Conservation (phyloP, 257 asterid genomes). For the Phtheirospermum japonicum region DNA sequence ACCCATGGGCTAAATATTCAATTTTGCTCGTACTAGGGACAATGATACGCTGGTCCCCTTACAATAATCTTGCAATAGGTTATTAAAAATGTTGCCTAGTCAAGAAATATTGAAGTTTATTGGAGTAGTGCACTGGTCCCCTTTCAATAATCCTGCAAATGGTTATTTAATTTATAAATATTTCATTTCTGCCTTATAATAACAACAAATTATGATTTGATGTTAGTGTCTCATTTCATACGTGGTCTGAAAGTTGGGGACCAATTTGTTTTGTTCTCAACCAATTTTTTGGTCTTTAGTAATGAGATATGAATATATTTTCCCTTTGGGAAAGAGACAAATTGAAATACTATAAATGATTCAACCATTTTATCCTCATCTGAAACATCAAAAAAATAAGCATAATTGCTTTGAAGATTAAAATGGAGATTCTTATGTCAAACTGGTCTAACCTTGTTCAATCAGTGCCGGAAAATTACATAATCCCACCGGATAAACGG, state of each 20-base stretch:
- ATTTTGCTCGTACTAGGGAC: too few relatives aligned
- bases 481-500: background rate
- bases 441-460: background rate
- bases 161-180: background rate
- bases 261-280: background rate
- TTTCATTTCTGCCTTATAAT: too few relatives aligned
- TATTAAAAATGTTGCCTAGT: background rate
- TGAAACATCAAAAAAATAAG: too few relatives aligned
- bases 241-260: background rate
- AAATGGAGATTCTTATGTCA: conserved; percentile 1
- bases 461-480: background rate
- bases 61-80: background rate
- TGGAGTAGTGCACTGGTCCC: background rate
- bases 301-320: too few relatives aligned
- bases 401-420: background rate
- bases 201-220: background rate
- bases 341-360: too few relatives aligned
- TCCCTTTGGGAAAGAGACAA: background rate
- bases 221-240: too few relatives aligned
- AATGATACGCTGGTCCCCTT: background rate
- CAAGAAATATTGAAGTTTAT: too few relatives aligned
- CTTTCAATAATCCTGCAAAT: background rate
- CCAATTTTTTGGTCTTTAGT: too few relatives aligned
- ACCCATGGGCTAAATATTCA: too few relatives aligned
- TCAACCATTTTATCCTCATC: background rate